Percentiles rank a stretch among this genome's conserved stretches.
These are phyloP conservation scores for Penicillium concentricum DNA, from an alignment of 2,329 filamentous ascomycete genomes.

Conservation along the genomic window DNA sequence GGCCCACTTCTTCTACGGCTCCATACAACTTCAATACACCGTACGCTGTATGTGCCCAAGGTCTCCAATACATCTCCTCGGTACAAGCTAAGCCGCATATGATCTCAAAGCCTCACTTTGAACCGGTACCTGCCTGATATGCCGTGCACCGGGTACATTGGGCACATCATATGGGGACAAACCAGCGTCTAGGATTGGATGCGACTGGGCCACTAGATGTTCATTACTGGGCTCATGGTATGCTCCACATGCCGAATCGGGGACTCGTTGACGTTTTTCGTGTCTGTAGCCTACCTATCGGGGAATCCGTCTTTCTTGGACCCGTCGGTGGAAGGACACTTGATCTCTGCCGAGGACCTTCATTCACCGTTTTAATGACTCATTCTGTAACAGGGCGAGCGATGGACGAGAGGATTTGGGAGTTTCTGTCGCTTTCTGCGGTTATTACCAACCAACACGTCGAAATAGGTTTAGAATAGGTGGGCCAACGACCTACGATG, in stretches of 20 bases:
- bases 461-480: not conserved
- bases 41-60: constrained; percentile 7
- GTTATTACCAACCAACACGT: not conserved
- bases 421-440: constrained; percentile 6
- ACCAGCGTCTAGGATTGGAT: constrained; percentile 1
- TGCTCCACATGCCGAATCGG: constrained; percentile 3
- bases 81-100: not conserved
- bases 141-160: constrained; percentile 6
- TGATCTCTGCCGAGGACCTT: not conserved
- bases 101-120: constrained; percentile 13
- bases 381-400: not conserved
- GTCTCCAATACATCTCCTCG: not conserved
- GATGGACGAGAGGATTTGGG: not conserved
- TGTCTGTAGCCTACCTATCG: not conserved
- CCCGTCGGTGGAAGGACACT: not conserved
- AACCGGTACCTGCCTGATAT: constrained; percentile 9
- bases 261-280: not conserved
- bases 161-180: constrained; percentile 2
- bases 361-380: constrained; percentile 8
- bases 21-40: not conserved
- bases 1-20: not conserved
- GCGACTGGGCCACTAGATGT: not conserved
- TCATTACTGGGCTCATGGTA: not conserved
- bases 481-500: not conserved
- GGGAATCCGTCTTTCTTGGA: not conserved